A percentile compares a stretch with the other conserved stretches of the same genome.
Conservation (phyloP, 2,329 filamentous ascomycete genomes). For the Didymella keratinophila region DNA sequence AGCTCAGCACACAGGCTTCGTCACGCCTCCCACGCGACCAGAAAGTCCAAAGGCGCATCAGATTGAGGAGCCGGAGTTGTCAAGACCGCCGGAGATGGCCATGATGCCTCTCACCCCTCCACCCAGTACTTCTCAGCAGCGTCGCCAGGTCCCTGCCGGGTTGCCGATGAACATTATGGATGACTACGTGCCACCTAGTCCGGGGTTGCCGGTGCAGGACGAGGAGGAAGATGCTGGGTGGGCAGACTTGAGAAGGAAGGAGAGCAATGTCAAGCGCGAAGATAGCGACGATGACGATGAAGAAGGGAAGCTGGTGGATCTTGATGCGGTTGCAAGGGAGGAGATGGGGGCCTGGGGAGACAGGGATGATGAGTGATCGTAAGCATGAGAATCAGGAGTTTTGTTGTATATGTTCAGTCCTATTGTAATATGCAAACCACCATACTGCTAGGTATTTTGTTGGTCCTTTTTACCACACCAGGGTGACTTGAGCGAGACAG, state of each 20-base stretch:
- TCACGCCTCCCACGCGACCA: slow-evolving; percentile 22
- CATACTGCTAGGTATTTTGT: background rate
- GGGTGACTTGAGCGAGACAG: too few species aligned
- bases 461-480: too few species aligned
- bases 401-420: background rate
- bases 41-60: slow-evolving; percentile 1
- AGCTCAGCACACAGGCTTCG: background rate
- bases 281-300: slow-evolving; percentile 29
- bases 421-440: background rate
- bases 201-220: slow-evolving; percentile 26
- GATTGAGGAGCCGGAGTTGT: slow-evolving; percentile 20
- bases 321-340: slow-evolving; percentile 47
- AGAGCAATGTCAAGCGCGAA: slow-evolving; percentile 25
- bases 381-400: background rate
- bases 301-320: slow-evolving; percentile 39
- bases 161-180: slow-evolving; percentile 47
- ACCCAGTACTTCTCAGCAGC: slow-evolving; percentile 19
- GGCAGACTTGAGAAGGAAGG: slow-evolving; percentile 42
- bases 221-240: slow-evolving; percentile 46
- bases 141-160: slow-evolving; percentile 29
- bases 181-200: slow-evolving; percentile 43
- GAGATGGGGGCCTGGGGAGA: slow-evolving; percentile 50
- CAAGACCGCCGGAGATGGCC: slow-evolving; percentile 39
- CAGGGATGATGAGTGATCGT: slow-evolving; percentile 31
- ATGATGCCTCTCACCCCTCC: slow-evolving; percentile 46